Evolutionary conservation across 225 moss, liverwort and hornwort genomes (phyloP), one percentile per base, ranked within the genome.

Genomic region (Marchantia polymorpha): DNA sequence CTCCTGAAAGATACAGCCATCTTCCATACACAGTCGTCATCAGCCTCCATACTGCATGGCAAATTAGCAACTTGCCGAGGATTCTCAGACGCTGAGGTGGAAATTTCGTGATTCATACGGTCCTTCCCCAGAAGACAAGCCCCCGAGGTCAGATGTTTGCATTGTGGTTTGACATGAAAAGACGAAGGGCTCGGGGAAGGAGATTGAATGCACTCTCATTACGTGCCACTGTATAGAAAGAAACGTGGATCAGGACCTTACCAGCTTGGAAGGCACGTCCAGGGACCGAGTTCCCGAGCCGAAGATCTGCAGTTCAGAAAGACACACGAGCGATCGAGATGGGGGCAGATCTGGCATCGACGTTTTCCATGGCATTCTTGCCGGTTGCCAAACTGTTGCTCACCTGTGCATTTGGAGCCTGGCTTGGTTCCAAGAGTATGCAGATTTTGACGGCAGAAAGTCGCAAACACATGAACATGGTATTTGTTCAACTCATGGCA

Each of bases 391-490:
- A 93, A 64, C 82, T 95, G 23, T 82, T 93, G 3, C 63, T 90
- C 16, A 93, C 89, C 68, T 93, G 93, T 80, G 89, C 81, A 29
- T 69, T 91, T 54, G 93, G 93, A 60, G 87, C 88, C 16, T 64
- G 86, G 26, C 89, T 95, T 82, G 90, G 87, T 53, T 31, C 66
- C 46, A 90, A 89, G 0, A 59, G 52, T 25, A 63, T 93, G 63
- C 87, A 92, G 70, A 83, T 80, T 20, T 83, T 93, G 72, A 78
- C 89, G 1, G 0, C 3, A 10, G 89, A 95, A 51, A 87, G 86
- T 16, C 82, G 90, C 27, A 93, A 93, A 23, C 81, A 90, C 19
- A 78, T 95, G 85, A 93, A 95, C 31, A 89, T 84, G 89, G 92
- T 83, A 60, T 16, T 46, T 76, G 56, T 47, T 11, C 60, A 56